Evolutionary conservation across 805 yeast species (phyloP).

Genomic region (Saccharomycopsis fibuligera): DNA sequence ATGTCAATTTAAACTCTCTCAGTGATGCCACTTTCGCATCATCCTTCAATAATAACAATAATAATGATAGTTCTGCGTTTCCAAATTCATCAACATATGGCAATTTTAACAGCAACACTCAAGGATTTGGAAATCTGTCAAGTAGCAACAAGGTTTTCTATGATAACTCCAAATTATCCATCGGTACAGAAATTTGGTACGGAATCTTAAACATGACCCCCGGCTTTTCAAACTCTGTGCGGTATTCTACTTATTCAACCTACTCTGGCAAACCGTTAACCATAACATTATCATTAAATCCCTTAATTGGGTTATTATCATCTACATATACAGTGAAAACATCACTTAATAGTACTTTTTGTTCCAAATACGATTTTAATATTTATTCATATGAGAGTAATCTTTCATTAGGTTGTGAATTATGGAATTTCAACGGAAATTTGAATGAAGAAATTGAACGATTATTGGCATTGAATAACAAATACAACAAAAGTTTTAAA

Average conservation of each 20-base stretch:
- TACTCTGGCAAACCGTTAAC: slow-evolving; percentile 87
- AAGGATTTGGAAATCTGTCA: slow-evolving; percentile 1
- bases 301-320: slow-evolving; percentile 82
- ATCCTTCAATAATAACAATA: not conserved
- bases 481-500: not conserved
- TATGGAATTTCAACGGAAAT: slow-evolving; percentile 45
- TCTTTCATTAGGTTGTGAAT: slow-evolving; percentile 77
- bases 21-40: not conserved
- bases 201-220: slow-evolving; percentile 82
- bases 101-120: slow-evolving; percentile 21
- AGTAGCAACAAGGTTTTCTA: slow-evolving; percentile 33
- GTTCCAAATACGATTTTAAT: slow-evolving; percentile 84
- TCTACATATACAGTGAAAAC: slow-evolving; percentile 85
- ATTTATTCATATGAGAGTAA: slow-evolving; percentile 86
- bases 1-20: slow-evolving; percentile 31
- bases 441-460: slow-evolving; percentile 18
- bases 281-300: slow-evolving; percentile 80
- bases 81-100: not conserved
- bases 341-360: slow-evolving; percentile 64
- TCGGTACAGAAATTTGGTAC: slow-evolving; percentile 88
- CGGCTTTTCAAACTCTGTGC: slow-evolving; percentile 75
- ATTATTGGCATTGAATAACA: not conserved
- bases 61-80: not conserved
- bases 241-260: slow-evolving; percentile 81
- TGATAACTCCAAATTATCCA: slow-evolving; percentile 58